These are phyloP conservation scores for Thermothelomyces thermophilus DNA, from an alignment of 2,329 filamentous ascomycete genomes.

Conservation along the genomic window DNA sequence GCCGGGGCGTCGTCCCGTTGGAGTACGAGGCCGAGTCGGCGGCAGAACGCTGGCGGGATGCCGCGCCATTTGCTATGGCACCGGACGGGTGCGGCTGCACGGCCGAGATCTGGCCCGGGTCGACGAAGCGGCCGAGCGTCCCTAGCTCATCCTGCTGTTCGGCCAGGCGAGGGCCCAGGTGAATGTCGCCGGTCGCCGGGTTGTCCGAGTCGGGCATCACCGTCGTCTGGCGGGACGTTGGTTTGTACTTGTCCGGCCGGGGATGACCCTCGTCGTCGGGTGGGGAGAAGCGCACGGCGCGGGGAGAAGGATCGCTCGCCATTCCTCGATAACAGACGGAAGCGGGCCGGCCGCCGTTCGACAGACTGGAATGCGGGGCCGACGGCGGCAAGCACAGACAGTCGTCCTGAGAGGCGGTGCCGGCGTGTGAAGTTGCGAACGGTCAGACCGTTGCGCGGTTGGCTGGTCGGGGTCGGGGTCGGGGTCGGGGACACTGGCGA, in stretches of 20 bases:
- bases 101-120: constrained; percentile 36
- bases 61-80: constrained; percentile 37
- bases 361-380: background rate
- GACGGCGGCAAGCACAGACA: background rate
- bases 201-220: constrained; percentile 42
- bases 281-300: constrained; percentile 51
- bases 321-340: constrained; percentile 18
- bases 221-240: constrained; percentile 30
- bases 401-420: too few relatives aligned
- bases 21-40: constrained; percentile 26
- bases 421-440: background rate
- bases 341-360: background rate
- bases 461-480: background rate
- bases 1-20: constrained; percentile 36
- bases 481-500: too few relatives aligned
- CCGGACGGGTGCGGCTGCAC: constrained; percentile 33
- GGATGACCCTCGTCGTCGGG: constrained; percentile 38
- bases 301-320: constrained; percentile 45
- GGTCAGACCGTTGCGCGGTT: background rate
- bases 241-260: constrained; percentile 38
- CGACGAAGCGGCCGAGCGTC: constrained; percentile 39
- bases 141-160: constrained; percentile 46
- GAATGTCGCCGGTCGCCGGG: constrained; percentile 36
- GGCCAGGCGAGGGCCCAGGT: constrained; percentile 39
- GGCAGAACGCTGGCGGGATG: constrained; percentile 35